Evolutionary conservation across 2,329 filamentous ascomycete genomes (phyloP).

Genomic region (Fusarium protoensiforme): DNA sequence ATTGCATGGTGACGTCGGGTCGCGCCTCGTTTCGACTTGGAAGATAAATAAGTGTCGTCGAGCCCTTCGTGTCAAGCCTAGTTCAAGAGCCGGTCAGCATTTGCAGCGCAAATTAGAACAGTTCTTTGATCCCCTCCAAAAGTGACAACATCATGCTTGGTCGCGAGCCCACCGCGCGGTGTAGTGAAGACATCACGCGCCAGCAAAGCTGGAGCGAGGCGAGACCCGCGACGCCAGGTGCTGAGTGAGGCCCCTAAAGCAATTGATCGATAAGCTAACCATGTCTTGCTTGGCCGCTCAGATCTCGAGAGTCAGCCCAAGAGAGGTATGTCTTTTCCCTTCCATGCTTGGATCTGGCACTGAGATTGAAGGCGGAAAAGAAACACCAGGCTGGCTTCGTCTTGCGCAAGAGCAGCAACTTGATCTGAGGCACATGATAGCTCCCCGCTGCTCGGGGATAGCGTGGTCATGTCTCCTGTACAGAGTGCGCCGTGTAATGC

Average conservation of each 20-base stretch:
- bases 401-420: neutral
- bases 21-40: neutral
- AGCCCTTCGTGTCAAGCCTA: neutral
- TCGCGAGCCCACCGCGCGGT: neutral
- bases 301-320: neutral
- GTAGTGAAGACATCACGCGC: neutral
- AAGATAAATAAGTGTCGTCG: slow-evolving; percentile 20
- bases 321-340: neutral
- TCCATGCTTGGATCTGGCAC: neutral
- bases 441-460: neutral
- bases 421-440: slow-evolving; percentile 6
- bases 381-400: neutral
- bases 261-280: neutral
- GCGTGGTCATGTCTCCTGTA: neutral
- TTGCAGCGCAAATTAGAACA: neutral
- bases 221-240: neutral
- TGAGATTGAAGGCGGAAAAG: neutral
- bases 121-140: neutral
- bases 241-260: neutral
- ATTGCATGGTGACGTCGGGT: neutral
- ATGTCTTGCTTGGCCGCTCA: neutral
- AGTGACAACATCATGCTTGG: neutral
- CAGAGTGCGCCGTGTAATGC: neutral
- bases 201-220: neutral
- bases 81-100: neutral